These are phyloP conservation scores for Conringia planisiliqua DNA, from an alignment of 345 rosid genomes.

Conservation along the genomic window DNA sequence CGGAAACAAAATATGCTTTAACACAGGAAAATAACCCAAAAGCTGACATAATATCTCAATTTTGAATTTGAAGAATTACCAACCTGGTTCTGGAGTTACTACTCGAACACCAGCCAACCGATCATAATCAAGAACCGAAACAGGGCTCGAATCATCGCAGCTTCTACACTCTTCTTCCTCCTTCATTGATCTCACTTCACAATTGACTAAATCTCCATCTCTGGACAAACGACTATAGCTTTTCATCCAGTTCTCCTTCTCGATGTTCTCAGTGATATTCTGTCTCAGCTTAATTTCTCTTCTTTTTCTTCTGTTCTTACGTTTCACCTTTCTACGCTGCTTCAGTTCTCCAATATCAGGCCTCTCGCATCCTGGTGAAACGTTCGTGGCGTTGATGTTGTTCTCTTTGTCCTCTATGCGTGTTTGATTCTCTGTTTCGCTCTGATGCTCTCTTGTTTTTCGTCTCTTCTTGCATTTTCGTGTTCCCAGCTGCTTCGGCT, in stretches of 20 bases:
- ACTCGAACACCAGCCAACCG: conserved; percentile 40
- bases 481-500: conserved; percentile 17
- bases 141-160: conserved; percentile 73
- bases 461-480: conserved; percentile 18
- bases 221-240: background rate
- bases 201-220: background rate
- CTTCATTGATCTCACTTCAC: conserved; percentile 25
- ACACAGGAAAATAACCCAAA: background rate
- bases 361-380: background rate
- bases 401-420: background rate
- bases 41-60: background rate
- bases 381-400: background rate
- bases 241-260: background rate
- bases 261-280: background rate
- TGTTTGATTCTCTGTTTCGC: conserved; percentile 11
- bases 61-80: conserved; percentile 10
- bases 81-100: conserved; percentile 42
- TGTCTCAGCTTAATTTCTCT: conserved; percentile 20
- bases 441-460: background rate
- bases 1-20: background rate
- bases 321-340: conserved; percentile 31
- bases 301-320: conserved; percentile 26
- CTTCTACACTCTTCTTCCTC: conserved; percentile 42
- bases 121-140: conserved; percentile 79
- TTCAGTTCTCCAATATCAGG: conserved; percentile 6